Percentiles rank a stretch among this genome's conserved stretches.
These are phyloP conservation scores for Aspergillus quadrilineatus DNA, from an alignment of 2,329 filamentous ascomycete species.

Conservation along the genomic window DNA sequence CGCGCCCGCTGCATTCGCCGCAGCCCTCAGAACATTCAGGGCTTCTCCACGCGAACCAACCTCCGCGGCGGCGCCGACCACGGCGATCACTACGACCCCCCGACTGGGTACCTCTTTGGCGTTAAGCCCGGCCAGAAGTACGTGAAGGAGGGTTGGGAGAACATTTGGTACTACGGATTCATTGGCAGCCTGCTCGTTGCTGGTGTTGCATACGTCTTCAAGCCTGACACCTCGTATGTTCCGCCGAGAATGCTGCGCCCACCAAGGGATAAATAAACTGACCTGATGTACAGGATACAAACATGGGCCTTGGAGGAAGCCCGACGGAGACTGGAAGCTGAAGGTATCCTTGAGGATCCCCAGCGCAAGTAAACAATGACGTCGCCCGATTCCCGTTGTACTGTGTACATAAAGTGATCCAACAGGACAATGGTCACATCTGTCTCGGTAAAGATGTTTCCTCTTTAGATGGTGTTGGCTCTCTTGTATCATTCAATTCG, in stretches of 20 bases:
- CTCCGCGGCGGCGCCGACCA: constrained; percentile 52
- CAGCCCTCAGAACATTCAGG: constrained; percentile 34
- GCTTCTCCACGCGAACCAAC: constrained; percentile 43
- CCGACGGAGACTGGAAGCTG: constrained; percentile 86
- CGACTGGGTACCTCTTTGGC: constrained; percentile 88
- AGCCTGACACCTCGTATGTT: constrained; percentile 97
- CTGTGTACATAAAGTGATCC: constrained; percentile 45
- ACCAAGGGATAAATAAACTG: constrained; percentile 14
- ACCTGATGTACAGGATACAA: constrained; percentile 71
- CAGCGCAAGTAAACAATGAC: constrained; percentile 52
- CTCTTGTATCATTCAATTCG: constrained; percentile 28
- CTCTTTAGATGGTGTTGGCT: constrained; percentile 35
- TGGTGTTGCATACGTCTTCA: constrained; percentile 84
- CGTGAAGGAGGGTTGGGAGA: constrained; percentile 96
- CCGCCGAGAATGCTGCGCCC: constrained; percentile 2
- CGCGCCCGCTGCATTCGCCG: constrained; percentile 42
- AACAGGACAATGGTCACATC: constrained; percentile 29
- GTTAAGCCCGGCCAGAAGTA: constrained; percentile 94
- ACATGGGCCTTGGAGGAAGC: constrained; percentile 99
- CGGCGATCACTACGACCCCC: constrained; percentile 82
- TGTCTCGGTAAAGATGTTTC: constrained; percentile 31
- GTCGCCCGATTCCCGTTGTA: constrained; percentile 30
- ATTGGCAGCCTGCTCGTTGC: constrained; percentile 72
- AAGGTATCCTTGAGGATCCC: constrained; percentile 87
- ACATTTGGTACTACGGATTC: constrained; percentile 79